Percentiles rank a stretch among this genome's conserved stretches.
Evolutionary conservation across 768 basidiomycete species (phyloP).

Genomic region (Clathrus columnatus): DNA sequence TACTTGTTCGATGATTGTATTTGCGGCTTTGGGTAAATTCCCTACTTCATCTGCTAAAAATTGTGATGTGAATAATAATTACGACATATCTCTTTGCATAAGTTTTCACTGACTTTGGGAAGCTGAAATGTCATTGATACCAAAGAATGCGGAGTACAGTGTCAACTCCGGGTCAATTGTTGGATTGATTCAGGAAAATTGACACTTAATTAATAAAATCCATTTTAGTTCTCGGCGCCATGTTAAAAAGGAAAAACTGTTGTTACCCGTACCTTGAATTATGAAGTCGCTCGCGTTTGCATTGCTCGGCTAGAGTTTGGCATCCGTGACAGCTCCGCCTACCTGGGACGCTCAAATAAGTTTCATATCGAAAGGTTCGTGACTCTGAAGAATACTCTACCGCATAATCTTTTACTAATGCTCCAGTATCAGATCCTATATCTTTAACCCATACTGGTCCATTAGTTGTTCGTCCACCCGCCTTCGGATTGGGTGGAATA

Average conservation of each 20-base stretch:
- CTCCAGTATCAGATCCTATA: constrained; percentile 31
- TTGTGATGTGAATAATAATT: too few species aligned
- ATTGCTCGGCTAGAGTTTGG: constrained; percentile 43
- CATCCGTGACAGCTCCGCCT: constrained; percentile 39
- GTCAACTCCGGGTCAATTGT: constrained; percentile 40
- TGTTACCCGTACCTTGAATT: constrained; percentile 32
- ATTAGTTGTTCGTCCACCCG: constrained; percentile 44
- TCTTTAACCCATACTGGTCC: constrained; percentile 43
- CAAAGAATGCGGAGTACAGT: constrained; percentile 44
- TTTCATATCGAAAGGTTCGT: not conserved
- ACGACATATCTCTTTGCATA: too few species aligned
- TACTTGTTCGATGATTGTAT: constrained; percentile 35
- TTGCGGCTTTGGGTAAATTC: constrained; percentile 12
- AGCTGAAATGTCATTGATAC: constrained; percentile 34
- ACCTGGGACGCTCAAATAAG: not conserved
- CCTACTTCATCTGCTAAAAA: not conserved
- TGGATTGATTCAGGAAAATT: constrained; percentile 35
- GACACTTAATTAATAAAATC: constrained; percentile 22
- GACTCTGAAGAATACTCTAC: constrained; percentile 25
- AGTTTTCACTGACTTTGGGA: not conserved
- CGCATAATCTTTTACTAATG: constrained; percentile 42
- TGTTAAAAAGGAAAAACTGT: not conserved
- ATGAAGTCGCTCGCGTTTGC: constrained; percentile 39
- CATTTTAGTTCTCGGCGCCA: not conserved
- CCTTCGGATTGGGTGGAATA: constrained; percentile 33